Evolutionary conservation across 78 protist species (phyloP).

Genomic region (Blattamonas nauphoetae): DNA sequence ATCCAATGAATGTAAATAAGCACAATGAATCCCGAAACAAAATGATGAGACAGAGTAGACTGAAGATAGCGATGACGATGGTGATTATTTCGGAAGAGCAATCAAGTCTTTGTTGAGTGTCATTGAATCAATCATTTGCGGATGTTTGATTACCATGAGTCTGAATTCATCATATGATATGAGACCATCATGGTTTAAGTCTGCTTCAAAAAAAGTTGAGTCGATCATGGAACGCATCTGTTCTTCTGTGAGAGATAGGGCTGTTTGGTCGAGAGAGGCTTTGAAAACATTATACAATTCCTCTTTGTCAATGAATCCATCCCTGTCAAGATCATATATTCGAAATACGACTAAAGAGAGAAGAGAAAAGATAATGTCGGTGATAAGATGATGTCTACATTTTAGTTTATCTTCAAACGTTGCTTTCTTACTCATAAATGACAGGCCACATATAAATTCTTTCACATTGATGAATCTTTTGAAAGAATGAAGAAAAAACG

Average conservation of each 20-base stretch:
- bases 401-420: not conserved
- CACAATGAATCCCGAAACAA: too few relatives aligned
- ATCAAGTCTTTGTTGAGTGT: too few relatives aligned
- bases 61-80: too few relatives aligned
- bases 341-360: not conserved
- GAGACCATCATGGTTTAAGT: not conserved
- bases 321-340: not conserved
- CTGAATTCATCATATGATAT: not conserved
- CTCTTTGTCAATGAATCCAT: not conserved
- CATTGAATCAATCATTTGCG: not conserved
- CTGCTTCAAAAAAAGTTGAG: not conserved
- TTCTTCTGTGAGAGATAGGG: not conserved
- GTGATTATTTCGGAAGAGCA: too few relatives aligned
- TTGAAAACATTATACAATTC: not conserved
- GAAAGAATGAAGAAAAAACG: not conserved
- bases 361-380: not conserved
- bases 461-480: not conserved
- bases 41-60: too few relatives aligned
- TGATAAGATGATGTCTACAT: not conserved
- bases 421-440: not conserved
- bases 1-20: too few relatives aligned
- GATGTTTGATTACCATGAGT: not conserved
- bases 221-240: not conserved
- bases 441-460: not conserved
- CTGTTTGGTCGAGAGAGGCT: not conserved